Evolutionary conservation across 2,329 filamentous ascomycete genomes (phyloP).

Genomic region (Ophiostoma himal-ulmi): DNA sequence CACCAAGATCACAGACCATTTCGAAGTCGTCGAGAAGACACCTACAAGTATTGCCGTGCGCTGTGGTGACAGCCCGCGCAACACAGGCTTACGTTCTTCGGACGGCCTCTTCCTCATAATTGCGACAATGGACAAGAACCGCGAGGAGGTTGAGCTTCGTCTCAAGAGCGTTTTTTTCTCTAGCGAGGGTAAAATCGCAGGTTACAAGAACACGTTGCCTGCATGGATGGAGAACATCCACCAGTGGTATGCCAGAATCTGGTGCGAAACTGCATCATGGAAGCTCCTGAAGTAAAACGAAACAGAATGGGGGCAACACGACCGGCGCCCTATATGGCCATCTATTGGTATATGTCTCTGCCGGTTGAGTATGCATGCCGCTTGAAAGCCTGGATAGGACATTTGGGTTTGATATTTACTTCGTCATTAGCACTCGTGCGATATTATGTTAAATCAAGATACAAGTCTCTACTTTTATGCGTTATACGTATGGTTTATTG

Average conservation of each 20-base stretch:
- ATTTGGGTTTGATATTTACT: too few relatives aligned
- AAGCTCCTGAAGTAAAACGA: conserved; percentile 30
- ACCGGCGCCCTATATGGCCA: neutral
- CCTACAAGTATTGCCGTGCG: conserved; percentile 55
- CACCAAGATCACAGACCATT: conserved; percentile 63
- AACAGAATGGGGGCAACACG: neutral
- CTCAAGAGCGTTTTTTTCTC: conserved; percentile 59
- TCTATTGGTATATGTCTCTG: neutral
- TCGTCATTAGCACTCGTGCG: neutral
- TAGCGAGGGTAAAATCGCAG: conserved; percentile 36
- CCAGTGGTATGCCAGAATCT: conserved; percentile 39
- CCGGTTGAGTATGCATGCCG: too few relatives aligned
- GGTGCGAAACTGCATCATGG: conserved; percentile 38
- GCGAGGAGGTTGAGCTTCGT: conserved; percentile 56
- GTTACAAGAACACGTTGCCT: conserved; percentile 34
- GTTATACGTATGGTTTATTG: neutral
- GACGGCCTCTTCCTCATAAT: conserved; percentile 64
- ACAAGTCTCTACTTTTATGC: neutral
- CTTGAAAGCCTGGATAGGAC: too few relatives aligned
- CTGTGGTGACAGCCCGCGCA: conserved; percentile 59
- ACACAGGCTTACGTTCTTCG: conserved; percentile 48
- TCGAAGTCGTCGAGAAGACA: conserved; percentile 63
- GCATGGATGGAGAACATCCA: conserved; percentile 35
- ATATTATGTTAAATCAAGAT: neutral
- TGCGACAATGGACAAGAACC: conserved; percentile 53